Conservation (phyloP, 768 basidiomycete species). For the Hemileccinum impolitum region DNA sequence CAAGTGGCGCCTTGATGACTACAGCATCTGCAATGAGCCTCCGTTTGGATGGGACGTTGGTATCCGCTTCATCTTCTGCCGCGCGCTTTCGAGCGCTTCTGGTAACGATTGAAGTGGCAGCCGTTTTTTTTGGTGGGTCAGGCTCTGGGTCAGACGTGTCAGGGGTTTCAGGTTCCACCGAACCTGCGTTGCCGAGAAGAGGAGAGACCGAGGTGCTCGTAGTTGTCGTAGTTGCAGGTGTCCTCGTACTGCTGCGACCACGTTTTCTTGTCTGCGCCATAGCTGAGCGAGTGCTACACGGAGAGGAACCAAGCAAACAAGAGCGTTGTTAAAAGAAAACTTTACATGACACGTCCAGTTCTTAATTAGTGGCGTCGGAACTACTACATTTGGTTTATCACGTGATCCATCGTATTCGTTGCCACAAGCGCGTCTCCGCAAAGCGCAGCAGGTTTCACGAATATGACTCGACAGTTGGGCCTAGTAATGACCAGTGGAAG, state of each 20-base stretch:
- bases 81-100: conserved; percentile 26
- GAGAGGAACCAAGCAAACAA: conserved; percentile 5
- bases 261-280: conserved; percentile 26
- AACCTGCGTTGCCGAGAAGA: conserved; percentile 45
- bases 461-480: neutral
- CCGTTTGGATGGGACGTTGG: conserved; percentile 26
- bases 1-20: conserved; percentile 16
- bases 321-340: conserved; percentile 17
- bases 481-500: no score
- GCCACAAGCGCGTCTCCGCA: conserved; percentile 27
- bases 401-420: conserved; percentile 14
- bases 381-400: conserved; percentile 9
- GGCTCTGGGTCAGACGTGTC: conserved; percentile 43
- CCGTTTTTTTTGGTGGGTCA: neutral
- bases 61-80: conserved; percentile 35
- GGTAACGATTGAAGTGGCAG: neutral
- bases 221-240: conserved; percentile 27
- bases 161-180: conserved; percentile 50
- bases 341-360: conserved; percentile 17
- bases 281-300: neutral
- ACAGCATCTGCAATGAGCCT: conserved; percentile 32
- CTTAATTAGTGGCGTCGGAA: conserved; percentile 27
- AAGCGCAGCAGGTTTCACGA: neutral
- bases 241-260: conserved; percentile 9
- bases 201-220: conserved; percentile 48